Evolutionary conservation across 1,139 yeast species (phyloP).

Genomic region (Kurtzmaniella quercitrusa): DNA sequence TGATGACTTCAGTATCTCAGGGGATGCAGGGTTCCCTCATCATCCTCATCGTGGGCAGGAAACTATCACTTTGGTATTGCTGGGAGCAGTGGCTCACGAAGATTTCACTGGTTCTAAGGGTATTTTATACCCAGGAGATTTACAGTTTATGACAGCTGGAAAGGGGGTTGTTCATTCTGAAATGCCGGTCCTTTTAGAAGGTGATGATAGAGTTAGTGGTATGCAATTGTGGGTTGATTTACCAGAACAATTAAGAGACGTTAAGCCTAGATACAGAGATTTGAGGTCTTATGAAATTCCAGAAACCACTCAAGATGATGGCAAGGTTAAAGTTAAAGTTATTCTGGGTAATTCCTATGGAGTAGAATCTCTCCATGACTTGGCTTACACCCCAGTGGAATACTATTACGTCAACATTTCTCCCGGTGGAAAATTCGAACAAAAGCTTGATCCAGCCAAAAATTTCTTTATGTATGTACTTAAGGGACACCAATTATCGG

Average conservation of each 20-base stretch:
- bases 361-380: constrained; percentile 63
- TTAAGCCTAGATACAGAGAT: constrained; percentile 79
- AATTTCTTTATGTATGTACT: constrained; percentile 72
- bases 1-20: constrained; percentile 61
- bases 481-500: constrained; percentile 51
- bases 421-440: constrained; percentile 66
- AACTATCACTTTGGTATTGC: constrained; percentile 70
- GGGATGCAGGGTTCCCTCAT: constrained; percentile 79
- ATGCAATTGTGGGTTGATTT: constrained; percentile 92
- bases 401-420: constrained; percentile 65
- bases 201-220: constrained; percentile 60
- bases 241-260: constrained; percentile 64
- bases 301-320: constrained; percentile 55
- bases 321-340: constrained; percentile 64
- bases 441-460: constrained; percentile 57
- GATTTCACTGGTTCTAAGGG: constrained; percentile 88
- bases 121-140: constrained; percentile 74
- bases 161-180: constrained; percentile 83
- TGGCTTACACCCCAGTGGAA: constrained; percentile 83
- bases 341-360: constrained; percentile 80
- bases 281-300: constrained; percentile 72
- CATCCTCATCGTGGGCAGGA: constrained; percentile 94
- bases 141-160: constrained; percentile 96
- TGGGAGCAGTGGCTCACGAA: constrained; percentile 84
- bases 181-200: constrained; percentile 67